Conservation (phyloP, 495 filamentous ascomycete genomes). For the Pyronema omphalodes region DNA sequence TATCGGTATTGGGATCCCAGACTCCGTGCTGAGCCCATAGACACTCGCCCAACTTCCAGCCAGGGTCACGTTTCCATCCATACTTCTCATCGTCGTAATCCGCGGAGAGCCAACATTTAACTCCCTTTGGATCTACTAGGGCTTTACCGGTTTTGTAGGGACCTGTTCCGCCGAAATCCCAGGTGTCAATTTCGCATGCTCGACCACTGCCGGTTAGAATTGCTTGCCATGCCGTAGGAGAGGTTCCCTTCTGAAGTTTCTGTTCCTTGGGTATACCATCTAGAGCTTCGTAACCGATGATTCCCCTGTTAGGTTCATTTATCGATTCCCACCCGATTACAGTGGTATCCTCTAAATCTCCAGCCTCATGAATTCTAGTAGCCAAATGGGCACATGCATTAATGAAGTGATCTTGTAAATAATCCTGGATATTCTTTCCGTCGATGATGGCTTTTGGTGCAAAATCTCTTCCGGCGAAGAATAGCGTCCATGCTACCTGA, state of each 20-base stretch:
- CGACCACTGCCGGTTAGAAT: slow-evolving; percentile 78
- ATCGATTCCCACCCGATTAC: slow-evolving; percentile 91
- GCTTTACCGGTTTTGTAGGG: slow-evolving; percentile 71
- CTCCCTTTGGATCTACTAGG: slow-evolving; percentile 75
- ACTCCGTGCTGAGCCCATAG: slow-evolving; percentile 94
- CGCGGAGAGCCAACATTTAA: slow-evolving; percentile 61
- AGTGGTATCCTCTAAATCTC: slow-evolving; percentile 67
- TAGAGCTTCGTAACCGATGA: slow-evolving; percentile 73
- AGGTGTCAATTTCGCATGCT: slow-evolving; percentile 73
- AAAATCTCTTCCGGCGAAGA: slow-evolving; percentile 74
- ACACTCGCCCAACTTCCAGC: slow-evolving; percentile 83
- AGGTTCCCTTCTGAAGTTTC: slow-evolving; percentile 80
- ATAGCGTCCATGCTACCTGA: slow-evolving; percentile 55
- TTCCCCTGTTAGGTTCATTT: slow-evolving; percentile 83
- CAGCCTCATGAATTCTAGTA: slow-evolving; percentile 70
- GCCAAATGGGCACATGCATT: slow-evolving; percentile 63
- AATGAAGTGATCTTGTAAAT: slow-evolving; percentile 74
- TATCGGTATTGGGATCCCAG: slow-evolving; percentile 71
- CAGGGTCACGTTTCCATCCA: slow-evolving; percentile 71
- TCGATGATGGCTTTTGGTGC: slow-evolving; percentile 91
- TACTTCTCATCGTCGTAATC: slow-evolving; percentile 73
- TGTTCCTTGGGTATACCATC: slow-evolving; percentile 70
- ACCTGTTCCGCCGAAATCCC: slow-evolving; percentile 84
- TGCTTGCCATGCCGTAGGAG: slow-evolving; percentile 85
- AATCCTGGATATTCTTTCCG: slow-evolving; percentile 91